These are phyloP conservation scores for Litchi chinensis DNA, from an alignment of 345 rosid genomes.

Conservation along the genomic window DNA sequence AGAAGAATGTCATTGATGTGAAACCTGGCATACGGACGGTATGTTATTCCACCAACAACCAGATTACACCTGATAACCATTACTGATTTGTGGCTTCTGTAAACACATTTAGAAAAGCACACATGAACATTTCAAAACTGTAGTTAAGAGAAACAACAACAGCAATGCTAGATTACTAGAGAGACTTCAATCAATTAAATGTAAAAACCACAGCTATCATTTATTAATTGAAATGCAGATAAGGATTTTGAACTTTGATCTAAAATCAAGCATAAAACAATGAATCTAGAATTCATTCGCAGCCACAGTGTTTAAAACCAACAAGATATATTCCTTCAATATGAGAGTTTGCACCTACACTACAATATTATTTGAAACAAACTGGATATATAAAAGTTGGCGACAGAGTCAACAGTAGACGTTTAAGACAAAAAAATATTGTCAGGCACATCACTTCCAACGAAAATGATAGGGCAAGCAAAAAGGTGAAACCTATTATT, in stretches of 20 bases:
- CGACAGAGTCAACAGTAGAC: neutral
- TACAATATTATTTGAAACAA: neutral
- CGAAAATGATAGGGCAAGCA: neutral
- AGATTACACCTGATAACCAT: conserved; percentile 87
- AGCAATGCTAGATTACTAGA: neutral
- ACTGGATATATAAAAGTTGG: neutral
- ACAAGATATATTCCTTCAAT: neutral
- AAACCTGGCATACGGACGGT: conserved; percentile 94
- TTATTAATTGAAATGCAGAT: neutral
- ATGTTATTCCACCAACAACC: conserved; percentile 99
- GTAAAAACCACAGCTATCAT: neutral
- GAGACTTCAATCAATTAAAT: conserved; percentile 5
- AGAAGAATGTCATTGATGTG: conserved; percentile 1
- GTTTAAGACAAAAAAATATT: neutral
- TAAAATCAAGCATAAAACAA: neutral
- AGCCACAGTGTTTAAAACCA: neutral
- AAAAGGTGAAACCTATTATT: neutral
- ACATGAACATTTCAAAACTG: neutral
- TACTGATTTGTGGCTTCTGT: conserved; percentile 95
- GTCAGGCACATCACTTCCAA: neutral
- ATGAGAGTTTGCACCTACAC: neutral
- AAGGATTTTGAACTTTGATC: conserved; percentile 7
- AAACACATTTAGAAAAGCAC: conserved; percentile 24
- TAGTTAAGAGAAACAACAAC: neutral
- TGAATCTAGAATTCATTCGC: conserved; percentile 5